Evolutionary conservation across 2,329 filamentous ascomycete species (phyloP), one percentile per base, ranked within the genome.

Genomic region (Nigrospora oryzae): DNA sequence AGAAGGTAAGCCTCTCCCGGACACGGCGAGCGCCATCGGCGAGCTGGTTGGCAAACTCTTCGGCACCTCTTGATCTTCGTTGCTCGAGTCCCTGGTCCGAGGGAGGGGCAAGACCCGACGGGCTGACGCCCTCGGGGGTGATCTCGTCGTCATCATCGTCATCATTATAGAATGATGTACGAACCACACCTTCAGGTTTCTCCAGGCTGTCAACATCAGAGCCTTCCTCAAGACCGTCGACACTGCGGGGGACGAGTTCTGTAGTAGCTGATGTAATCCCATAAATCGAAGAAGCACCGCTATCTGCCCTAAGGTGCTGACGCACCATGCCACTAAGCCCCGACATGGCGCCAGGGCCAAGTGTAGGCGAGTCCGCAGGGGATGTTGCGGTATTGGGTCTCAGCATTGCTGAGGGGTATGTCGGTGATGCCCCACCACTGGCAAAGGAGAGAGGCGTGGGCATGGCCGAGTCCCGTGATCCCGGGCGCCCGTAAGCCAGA

Each of bases 301-400:
- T 97, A 51, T 84, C 81, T 32, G 81, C 81, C 42, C 93, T 81
- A 36, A 97, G 68, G 68, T 97, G 93, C 49, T 90, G 84, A 31
- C 85, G 81, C 38, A 95, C 83, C 70, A 95, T 77, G 2, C 85
- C 86, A 56, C 84, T 91, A 14, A 96, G 71, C 1, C 87, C 89
- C 15, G 68, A 67, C 14, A 70, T 70, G 0, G 51, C 38, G 33
- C 49, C 51, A 23, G 86, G 83, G 2, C 85, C 85, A 6, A 95
- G 67, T 0, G 88, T 94, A 1, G 90, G 89, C 0, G 89, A 95
- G 56, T 95, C 88, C 11, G 62, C 60, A 0, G 71, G 63, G 8
- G 63, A 60, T 5, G 49, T 49, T 11, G 57, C 53, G 0, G 62
- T 51, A 11, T 51, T 49, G 16, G 53, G 40, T 2, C 43, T 47